phyloP scores from a whole-genome alignment of 129 eudicot species.

The Artemisia annua region DNA sequence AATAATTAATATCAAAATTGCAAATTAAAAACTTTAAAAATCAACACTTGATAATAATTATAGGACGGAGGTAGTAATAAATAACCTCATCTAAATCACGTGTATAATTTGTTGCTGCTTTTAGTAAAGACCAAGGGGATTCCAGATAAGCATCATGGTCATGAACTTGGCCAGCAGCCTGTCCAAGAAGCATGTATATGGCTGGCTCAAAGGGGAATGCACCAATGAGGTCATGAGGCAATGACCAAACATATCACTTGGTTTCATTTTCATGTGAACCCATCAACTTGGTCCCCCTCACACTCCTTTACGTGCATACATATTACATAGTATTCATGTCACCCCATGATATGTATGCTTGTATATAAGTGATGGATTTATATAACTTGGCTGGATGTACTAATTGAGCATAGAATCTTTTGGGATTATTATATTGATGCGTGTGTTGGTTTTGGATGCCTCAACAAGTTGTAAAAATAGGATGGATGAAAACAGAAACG shows the following conservation, averaged over 20 bases:
- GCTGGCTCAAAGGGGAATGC: constrained; percentile 22
- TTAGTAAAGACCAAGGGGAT: no score
- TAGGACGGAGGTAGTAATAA: no score
- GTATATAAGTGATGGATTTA: neutral
- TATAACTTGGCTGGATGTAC: neutral
- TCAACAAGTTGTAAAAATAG: neutral
- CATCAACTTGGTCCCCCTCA: constrained; percentile 9
- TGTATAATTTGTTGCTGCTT: no score
- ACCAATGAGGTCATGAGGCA: neutral
- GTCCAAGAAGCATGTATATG: neutral
- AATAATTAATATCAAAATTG: no score
- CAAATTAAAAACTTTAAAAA: no score
- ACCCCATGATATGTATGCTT: constrained; percentile 8
- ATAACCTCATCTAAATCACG: no score
- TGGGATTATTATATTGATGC: neutral
- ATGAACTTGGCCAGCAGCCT: no score
- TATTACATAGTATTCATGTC: constrained; percentile 6
- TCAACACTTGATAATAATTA: no score
- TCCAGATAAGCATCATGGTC: no score
- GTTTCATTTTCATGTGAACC: neutral
- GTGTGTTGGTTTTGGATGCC: neutral
- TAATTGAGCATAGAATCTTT: neutral
- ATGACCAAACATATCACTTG: neutral
- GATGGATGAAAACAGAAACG: no score
- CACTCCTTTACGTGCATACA: neutral